These are phyloP conservation scores for Coemansia sp. DNA, from an alignment of 192 early-diverging fungal genomes.

Conservation along the genomic window DNA sequence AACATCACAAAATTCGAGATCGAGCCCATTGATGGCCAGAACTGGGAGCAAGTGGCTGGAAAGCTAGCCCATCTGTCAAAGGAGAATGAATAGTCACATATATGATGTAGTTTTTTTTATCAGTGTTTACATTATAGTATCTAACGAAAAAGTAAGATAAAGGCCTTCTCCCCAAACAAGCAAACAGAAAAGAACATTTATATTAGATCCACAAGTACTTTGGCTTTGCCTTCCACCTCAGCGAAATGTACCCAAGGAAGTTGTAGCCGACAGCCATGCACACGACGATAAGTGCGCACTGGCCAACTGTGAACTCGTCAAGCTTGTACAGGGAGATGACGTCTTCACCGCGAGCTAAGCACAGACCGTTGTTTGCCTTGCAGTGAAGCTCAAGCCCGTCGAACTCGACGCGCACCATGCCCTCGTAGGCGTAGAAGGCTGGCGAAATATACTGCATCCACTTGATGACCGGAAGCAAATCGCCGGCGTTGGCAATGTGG, in stretches of 20 bases:
- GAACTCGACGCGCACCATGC: constrained; percentile 54
- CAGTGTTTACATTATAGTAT: neutral
- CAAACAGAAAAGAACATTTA: constrained; percentile 7
- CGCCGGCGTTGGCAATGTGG: constrained; percentile 52
- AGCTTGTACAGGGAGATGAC: constrained; percentile 47
- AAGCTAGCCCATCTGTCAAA: constrained; percentile 34
- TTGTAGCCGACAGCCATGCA: constrained; percentile 45
- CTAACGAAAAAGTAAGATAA: neutral
- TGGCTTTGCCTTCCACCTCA: constrained; percentile 53
- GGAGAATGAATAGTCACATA: constrained; percentile 13
- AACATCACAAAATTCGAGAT: constrained; percentile 27
- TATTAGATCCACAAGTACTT: constrained; percentile 45
- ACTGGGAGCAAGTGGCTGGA: constrained; percentile 44
- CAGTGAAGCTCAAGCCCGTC: constrained; percentile 44
- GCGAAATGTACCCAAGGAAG: constrained; percentile 42
- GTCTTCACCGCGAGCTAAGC: constrained; percentile 50
- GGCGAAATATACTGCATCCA: constrained; percentile 58
- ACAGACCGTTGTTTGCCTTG: constrained; percentile 46
- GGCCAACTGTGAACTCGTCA: constrained; percentile 45
- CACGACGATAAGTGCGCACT: constrained; percentile 40
- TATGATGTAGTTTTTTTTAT: neutral
- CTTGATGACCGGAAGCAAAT: constrained; percentile 44
- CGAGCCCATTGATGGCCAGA: constrained; percentile 39
- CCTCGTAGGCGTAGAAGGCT: constrained; percentile 51
- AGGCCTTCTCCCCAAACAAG: too few relatives aligned